Base-by-base conservation (phyloP, 148 eudicot species). In the Silene latifolia region DNA sequence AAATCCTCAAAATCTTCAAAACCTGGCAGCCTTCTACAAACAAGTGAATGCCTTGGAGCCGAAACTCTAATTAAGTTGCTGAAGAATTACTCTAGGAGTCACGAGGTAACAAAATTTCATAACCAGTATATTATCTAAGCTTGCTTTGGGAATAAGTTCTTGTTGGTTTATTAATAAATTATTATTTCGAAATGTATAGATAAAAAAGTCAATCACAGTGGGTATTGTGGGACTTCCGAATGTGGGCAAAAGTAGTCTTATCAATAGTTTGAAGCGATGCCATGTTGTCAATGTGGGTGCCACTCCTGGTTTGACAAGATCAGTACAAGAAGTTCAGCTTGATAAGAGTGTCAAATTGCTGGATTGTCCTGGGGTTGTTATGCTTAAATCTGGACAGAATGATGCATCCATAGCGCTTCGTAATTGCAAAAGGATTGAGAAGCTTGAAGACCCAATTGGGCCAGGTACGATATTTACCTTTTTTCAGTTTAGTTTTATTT, bases 291-390 rank as follows among this genome's bases (percentile, higher is more conserved):
- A 88, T 79, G 98, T 89, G 73, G 98, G 99, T 46, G 96, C 99
- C 46, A 96, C 98, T 70, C 99, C 99, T 35, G 99, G 99, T 63
- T 85, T 96, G 72, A 96, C 99, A 47, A 87, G 94, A 82, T 87
- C 99, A 42, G 81, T 96, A 87, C 99, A 96, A 88, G 99, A 96
- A 87, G 97, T 96, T 72, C 94, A n/a, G 69, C 80, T 92, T 73
- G 99, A 96, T 81, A 92, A 96, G 84, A 90, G 93, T 86, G 88
- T 96, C 64, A 96, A 90, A 80, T 76, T 96, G 82, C 75, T 96
- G 85, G 99, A 96, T 73, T 96, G 99, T 80, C 99, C 98, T 82
- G 98, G 97, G 63, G 97, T 95, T 73, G 98, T 95, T 54, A 83
- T 95, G 93, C 97, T 95, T 72, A 85, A 86, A 75, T 85, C 97